phyloP scores from a whole-genome alignment of 2,329 filamentous ascomycete species.

The Sarocladiaceae sp. region DNA sequence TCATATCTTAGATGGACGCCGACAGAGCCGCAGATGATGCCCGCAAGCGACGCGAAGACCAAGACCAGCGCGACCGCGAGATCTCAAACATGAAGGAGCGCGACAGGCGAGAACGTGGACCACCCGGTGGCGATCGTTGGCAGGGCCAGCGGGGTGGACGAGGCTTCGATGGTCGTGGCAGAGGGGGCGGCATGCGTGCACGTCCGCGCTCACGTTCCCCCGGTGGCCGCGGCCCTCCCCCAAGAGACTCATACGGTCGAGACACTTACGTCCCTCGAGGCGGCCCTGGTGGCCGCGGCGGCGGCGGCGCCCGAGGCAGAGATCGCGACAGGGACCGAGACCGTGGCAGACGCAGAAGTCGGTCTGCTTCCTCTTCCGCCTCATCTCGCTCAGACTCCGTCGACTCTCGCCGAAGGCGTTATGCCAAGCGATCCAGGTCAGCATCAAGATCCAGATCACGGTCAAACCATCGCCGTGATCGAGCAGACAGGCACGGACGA shows the following conservation, averaged over 20 bases:
- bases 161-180: conserved; percentile 31
- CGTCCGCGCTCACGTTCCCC: conserved; percentile 40
- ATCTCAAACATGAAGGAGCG: conserved; percentile 61
- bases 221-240: conserved; percentile 34
- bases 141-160: conserved; percentile 37
- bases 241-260: conserved; percentile 38
- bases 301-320: conserved; percentile 27
- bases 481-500: conserved; percentile 16
- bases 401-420: conserved; percentile 22
- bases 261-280: conserved; percentile 49
- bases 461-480: conserved; percentile 17
- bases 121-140: conserved; percentile 46
- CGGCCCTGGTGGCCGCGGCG: conserved; percentile 13
- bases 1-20: conserved; percentile 77
- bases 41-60: conserved; percentile 63
- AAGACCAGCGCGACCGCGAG: conserved; percentile 65
- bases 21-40: conserved; percentile 74
- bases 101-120: conserved; percentile 50
- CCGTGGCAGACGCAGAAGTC: conserved; percentile 23
- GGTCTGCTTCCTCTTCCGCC: conserved; percentile 28
- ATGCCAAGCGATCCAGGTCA: conserved; percentile 24
- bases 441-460: conserved; percentile 34
- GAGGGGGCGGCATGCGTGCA: conserved; percentile 12
- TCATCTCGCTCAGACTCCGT: conserved; percentile 28
- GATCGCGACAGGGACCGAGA: conserved; percentile 40